Evolutionary conservation across 2,329 filamentous ascomycete species (phyloP), one percentile per base, ranked within the genome.

Genomic region (Ceratocystis smalleyi): DNA sequence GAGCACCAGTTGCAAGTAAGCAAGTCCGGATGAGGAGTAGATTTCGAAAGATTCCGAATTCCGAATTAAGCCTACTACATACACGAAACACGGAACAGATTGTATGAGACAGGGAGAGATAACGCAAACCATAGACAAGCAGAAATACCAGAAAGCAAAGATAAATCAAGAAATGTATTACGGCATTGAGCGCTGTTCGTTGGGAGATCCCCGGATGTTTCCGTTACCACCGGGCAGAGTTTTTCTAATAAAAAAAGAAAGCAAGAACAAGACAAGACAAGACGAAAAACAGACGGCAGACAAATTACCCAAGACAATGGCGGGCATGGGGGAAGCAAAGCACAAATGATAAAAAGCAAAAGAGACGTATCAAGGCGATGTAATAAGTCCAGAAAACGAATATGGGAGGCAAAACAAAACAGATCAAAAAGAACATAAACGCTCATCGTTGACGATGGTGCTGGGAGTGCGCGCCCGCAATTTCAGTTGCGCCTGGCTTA

Each of bases 371-470:
- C 35, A 40, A 40, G 35, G 10, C 35, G 8, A 10, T 43, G 15
- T 17, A 35, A 57, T 19, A 63, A 63, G 10, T 40, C 12, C 47
- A 30, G 17, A 62, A 15, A 43, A 51, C 32, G 19, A 43, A 43
- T 19, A 35, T 61, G 17, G 40, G 43, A 64, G 24, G 61, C 63
- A 65, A n/a, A 51, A 57, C 12, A 54, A 47, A 45, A 54, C 45
- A 62, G 35, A 59, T 61, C 32, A 32, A 30, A 55, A 63, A 60
- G 24, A 45, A 60, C 65, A 62, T 43, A 64, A 35, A 43, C 60
- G 43, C 54, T 35, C 24, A 35, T 57, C 54, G 6, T 35, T 35
- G 19, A n/a, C 6, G 54, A 57, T 30, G 54, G 12, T n/a, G 27
- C 54, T 17, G 17, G 35, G 15, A 35, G 51, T 57, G n/a, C 54